A percentile compares a stretch with the other conserved stretches of the same genome.
Evolutionary conservation across 2,329 filamentous ascomycete genomes (phyloP).

Genomic region (Aspergillus sojae): DNA sequence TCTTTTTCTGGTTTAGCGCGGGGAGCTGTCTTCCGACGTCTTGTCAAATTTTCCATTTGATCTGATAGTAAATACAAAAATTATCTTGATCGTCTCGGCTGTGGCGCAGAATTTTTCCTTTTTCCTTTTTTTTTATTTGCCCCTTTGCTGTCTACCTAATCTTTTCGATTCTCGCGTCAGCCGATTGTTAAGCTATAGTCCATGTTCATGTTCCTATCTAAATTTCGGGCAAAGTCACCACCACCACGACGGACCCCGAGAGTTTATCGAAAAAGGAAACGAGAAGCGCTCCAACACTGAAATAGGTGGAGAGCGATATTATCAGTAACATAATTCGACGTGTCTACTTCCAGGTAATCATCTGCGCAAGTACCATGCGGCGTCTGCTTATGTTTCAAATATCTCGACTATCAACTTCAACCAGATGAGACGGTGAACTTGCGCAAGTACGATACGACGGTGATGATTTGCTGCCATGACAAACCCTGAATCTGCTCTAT

Average conservation of each 20-base stretch:
- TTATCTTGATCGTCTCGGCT: neutral
- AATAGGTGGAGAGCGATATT: neutral
- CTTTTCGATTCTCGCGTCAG: neutral
- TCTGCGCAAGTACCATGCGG: neutral
- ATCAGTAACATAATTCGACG: neutral
- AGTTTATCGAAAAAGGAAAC: too few species aligned
- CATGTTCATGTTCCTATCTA: neutral
- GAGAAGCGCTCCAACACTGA: too few species aligned
- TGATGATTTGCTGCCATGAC: too few species aligned
- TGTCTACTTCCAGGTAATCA: neutral
- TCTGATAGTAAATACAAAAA: neutral
- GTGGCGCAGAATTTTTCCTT: neutral
- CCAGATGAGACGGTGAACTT: too few species aligned
- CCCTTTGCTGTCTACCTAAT: neutral
- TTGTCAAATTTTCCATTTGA: neutral
- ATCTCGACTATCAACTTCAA: neutral
- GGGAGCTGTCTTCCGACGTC: neutral
- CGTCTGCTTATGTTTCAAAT: too few species aligned
- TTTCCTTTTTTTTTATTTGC: neutral
- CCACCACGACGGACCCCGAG: too few species aligned
- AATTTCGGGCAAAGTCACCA: neutral
- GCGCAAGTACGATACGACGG: too few species aligned
- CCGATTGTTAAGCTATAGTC: neutral
- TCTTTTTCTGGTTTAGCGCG: neutral
- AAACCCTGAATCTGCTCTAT: neutral